phyloP scores from a whole-genome alignment of 805 yeast genomes.

The Saccharomyces kudriavzevii region DNA sequence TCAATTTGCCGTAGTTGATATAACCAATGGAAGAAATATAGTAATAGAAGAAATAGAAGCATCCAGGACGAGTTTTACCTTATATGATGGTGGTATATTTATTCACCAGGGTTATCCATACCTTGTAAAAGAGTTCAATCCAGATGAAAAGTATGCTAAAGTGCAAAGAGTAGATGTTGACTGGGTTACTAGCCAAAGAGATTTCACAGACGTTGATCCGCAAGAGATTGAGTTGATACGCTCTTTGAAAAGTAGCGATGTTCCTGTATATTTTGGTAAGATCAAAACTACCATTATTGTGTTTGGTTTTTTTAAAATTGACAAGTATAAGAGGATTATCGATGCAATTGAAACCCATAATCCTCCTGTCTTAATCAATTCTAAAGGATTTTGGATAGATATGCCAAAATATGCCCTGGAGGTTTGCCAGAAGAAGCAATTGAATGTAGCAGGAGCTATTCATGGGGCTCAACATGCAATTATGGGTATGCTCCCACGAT shows the following conservation, averaged over 20 bases:
- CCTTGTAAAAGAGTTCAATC: constrained; percentile 73
- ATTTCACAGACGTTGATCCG: constrained; percentile 90
- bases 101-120: constrained; percentile 92
- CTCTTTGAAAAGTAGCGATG: constrained; percentile 40
- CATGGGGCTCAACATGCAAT: constrained; percentile 94
- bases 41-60: constrained; percentile 87
- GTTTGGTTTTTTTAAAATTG: constrained; percentile 88
- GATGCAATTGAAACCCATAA: constrained; percentile 90
- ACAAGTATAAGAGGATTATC: constrained; percentile 64
- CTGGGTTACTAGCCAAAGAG: constrained; percentile 89
- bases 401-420: constrained; percentile 61
- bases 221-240: constrained; percentile 56
- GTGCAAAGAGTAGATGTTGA: constrained; percentile 87
- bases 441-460: constrained; percentile 82
- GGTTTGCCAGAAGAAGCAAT: constrained; percentile 43
- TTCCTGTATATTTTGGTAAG: constrained; percentile 70
- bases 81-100: constrained; percentile 88
- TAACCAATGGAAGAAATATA: constrained; percentile 64
- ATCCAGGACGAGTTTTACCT: constrained; percentile 78
- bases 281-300: constrained; percentile 68
- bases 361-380: constrained; percentile 63
- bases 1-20: constrained; percentile 81
- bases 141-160: constrained; percentile 71
- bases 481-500: constrained; percentile 68
- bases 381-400: constrained; percentile 91